Evolutionary conservation across 805 yeast genomes (phyloP), one percentile per base, ranked within the genome.

Genomic region (Yarrowia hollandica): DNA sequence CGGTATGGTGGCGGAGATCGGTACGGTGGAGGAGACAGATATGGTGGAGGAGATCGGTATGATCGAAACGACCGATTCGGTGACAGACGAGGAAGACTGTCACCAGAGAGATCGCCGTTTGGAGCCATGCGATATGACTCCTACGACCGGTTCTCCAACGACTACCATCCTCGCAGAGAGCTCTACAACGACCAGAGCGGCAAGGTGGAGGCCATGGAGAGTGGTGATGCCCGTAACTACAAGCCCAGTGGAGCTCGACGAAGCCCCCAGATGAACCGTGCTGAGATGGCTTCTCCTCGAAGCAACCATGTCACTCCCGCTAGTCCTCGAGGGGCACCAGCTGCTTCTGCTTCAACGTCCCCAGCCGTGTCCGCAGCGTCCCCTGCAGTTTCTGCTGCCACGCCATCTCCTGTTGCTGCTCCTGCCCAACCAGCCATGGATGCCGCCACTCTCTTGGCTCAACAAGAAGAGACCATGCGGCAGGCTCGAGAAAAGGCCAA

Each of bases 401-500:
- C n/a, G n/a, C n/a, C n/a, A n/a, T n/a, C 50, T 10, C 35, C 34
- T 7, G 34, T 9, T 9, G 19, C 26, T 14, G 52, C 52, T 9
- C 52, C 48, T 1, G 10, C 35, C 15, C 34, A 42, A 22, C 37
- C 39, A 2, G 22, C 30, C 30, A 33, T 33, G 55, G 55, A 34
- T n/a, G 34, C 48, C 11, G 63, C 63, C 37, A 62, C 61, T 22
- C 21, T 57, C 16, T 42, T 60, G 15, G 64, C 65, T 28, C 66
- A 66, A 58, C 77, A 74, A 63, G 66, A 70, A 50, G 68, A 66
- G 41, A 60, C 62, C 21, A 74, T 74, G 77, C 61, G 63, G 21
- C 62, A 62, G 21, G 66, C 71, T 5, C 62, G 69, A 9, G 74
- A 70, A 50, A 66, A 64, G 37, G 75, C 74, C 3, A 62, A 69